Evolutionary conservation across 139 green algal species (phyloP).

Genomic region (Microglena sp.): DNA sequence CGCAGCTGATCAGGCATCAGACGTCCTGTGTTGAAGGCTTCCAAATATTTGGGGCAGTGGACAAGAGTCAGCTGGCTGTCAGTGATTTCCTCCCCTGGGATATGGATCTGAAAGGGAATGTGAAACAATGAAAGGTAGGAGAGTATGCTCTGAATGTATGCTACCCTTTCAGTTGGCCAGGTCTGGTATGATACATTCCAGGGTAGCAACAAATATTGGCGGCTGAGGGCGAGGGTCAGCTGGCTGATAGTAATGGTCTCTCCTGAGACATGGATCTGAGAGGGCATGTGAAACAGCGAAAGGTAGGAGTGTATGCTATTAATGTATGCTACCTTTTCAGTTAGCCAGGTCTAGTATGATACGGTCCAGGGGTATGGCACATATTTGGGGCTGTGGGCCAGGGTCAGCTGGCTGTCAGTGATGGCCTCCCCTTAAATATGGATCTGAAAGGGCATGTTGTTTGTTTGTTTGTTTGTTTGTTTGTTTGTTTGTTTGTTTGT

Average conservation of each 20-base stretch:
- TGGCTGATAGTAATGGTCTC: constrained; percentile 28
- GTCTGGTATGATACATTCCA: constrained; percentile 29
- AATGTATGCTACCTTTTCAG: too few relatives aligned
- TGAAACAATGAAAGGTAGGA: too few relatives aligned
- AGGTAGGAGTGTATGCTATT: too few relatives aligned
- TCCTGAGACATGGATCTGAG: too few relatives aligned
- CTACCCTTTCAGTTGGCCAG: constrained; percentile 8
- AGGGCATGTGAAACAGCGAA: too few relatives aligned
- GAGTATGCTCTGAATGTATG: too few relatives aligned
- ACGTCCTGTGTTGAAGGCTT: constrained; percentile 25
- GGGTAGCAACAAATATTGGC: constrained; percentile 53
- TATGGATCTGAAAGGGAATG: too few relatives aligned
- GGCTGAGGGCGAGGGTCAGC: constrained; percentile 44
- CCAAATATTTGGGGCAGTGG: constrained; percentile 58
- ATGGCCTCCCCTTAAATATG: too few relatives aligned
- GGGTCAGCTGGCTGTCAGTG: constrained; percentile 27
- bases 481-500: too few relatives aligned
- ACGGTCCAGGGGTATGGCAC: constrained; percentile 36
- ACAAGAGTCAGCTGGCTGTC: constrained; percentile 39
- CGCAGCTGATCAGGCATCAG: constrained; percentile 36
- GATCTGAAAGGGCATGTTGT: too few relatives aligned
- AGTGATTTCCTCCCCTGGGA: too few relatives aligned
- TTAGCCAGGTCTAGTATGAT: constrained; percentile 29
- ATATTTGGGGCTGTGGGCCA: constrained; percentile 59
- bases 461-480: too few relatives aligned